Conservation (phyloP, 768 basidiomycete species). For the Leccinum sublutescens region DNA sequence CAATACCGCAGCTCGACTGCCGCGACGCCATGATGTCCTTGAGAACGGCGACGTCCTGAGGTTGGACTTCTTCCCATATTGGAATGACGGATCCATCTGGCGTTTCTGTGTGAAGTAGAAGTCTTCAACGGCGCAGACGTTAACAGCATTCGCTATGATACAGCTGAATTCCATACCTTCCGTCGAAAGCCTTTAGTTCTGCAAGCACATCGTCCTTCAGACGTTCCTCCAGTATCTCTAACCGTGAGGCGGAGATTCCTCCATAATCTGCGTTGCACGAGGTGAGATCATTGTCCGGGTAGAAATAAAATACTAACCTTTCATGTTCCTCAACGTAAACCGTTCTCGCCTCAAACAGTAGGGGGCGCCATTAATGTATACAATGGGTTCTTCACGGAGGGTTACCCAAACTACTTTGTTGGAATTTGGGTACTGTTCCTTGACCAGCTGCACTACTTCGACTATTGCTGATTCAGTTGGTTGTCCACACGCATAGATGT, state of each 20-base stretch:
- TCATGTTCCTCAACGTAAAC: constrained; percentile 91
- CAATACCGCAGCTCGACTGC: constrained; percentile 43
- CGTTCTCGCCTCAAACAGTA: constrained; percentile 87
- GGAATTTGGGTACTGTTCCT: constrained; percentile 55
- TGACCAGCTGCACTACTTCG: constrained; percentile 68
- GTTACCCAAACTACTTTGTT: constrained; percentile 85
- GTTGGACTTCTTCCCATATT: constrained; percentile 87
- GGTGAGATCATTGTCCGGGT: background rate
- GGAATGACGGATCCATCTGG: constrained; percentile 86
- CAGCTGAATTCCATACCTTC: constrained; percentile 51
- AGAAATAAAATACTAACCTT: constrained; percentile 46
- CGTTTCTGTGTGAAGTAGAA: constrained; percentile 89
- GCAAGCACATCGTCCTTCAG: constrained; percentile 83
- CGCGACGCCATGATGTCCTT: constrained; percentile 83
- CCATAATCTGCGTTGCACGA: constrained; percentile 68
- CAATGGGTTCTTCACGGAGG: constrained; percentile 87
- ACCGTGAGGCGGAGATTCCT: constrained; percentile 85
- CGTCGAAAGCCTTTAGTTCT: constrained; percentile 81
- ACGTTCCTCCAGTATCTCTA: constrained; percentile 90
- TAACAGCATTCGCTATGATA: background rate
- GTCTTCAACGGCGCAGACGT: constrained; percentile 36
- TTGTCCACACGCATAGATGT: constrained; percentile 91
- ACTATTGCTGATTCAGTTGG: constrained; percentile 85
- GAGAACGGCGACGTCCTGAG: constrained; percentile 71
- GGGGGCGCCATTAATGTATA: constrained; percentile 89